These are phyloP conservation scores for Aspergillus tubingensis DNA, from an alignment of 2,329 filamentous ascomycete species.

Conservation along the genomic window DNA sequence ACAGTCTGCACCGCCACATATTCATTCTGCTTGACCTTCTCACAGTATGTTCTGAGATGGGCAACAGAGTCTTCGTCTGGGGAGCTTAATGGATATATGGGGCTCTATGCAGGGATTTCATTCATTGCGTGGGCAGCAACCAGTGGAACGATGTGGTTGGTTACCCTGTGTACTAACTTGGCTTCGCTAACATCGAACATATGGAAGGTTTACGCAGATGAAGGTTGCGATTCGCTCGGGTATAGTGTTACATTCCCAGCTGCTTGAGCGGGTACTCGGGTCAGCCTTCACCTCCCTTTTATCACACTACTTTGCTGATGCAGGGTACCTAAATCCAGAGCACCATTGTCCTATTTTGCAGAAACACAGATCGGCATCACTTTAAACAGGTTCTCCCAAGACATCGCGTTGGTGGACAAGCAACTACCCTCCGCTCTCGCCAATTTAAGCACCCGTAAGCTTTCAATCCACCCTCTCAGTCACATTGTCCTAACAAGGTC, in stretches of 20 bases:
- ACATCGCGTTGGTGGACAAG: neutral
- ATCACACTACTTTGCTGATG: too few species aligned
- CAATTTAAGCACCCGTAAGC: neutral
- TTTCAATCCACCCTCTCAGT: too few species aligned
- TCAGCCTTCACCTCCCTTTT: neutral
- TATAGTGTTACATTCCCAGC: neutral
- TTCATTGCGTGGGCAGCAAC: neutral
- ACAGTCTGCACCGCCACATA: neutral
- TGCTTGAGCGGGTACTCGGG: neutral
- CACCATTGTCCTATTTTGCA: neutral
- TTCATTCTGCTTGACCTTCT: conserved; percentile 5
- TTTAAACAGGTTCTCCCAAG: neutral
- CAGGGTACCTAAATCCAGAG: neutral
- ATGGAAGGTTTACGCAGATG: neutral
- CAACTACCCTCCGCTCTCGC: neutral
- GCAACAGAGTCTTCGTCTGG: neutral
- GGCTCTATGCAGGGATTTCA: neutral
- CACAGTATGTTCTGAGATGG: neutral
- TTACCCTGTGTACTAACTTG: neutral
- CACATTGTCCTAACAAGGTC: too few species aligned
- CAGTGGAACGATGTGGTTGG: neutral
- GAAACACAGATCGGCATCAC: neutral
- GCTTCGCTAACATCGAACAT: neutral
- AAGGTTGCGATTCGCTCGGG: neutral
- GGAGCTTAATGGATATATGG: neutral